phyloP scores from a whole-genome alignment of 345 rosid species.

The Nephelium lappaceum region DNA sequence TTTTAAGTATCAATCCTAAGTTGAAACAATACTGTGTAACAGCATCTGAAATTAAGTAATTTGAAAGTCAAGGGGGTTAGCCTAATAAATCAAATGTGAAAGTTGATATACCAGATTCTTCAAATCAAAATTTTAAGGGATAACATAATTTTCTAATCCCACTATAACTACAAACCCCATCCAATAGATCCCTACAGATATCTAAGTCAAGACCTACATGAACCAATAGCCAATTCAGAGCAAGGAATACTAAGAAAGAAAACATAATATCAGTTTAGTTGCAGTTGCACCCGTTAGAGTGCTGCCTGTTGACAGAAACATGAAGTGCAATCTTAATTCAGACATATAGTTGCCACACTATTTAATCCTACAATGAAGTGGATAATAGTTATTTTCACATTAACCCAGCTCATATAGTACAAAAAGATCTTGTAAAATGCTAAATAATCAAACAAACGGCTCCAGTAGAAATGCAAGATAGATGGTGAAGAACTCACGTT shows the following conservation, averaged over 20 bases:
- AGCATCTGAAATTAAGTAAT: neutral
- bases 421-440: neutral
- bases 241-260: neutral
- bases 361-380: neutral
- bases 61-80: neutral
- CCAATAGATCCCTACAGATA: neutral
- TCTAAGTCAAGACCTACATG: neutral
- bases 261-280: neutral
- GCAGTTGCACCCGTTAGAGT: neutral
- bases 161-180: neutral
- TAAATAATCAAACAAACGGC: neutral
- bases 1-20: neutral
- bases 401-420: neutral
- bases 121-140: neutral
- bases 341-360: neutral
- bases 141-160: neutral
- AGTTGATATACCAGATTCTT: neutral
- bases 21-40: neutral
- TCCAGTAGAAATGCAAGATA: conserved; percentile 3
- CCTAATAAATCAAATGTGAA: neutral
- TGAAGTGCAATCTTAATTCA: neutral
- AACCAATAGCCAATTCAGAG: neutral
- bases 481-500: conserved; percentile 47
- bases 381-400: neutral
- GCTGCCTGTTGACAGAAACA: neutral